Base-by-base conservation (phyloP, 225 moss, liverwort and hornwort genomes). In the Marchantia polymorpha region DNA sequence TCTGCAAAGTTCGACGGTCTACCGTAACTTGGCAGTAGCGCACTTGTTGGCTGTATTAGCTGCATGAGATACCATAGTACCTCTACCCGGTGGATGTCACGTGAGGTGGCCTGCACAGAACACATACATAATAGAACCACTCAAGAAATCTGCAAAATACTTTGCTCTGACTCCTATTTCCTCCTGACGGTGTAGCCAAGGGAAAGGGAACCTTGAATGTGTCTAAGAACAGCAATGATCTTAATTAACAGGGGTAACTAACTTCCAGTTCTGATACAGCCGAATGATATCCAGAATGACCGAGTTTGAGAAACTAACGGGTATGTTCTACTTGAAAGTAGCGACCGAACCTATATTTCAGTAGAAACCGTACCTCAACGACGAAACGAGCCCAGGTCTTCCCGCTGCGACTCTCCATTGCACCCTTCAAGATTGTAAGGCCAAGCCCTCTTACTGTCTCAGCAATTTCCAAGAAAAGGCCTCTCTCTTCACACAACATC, bases 331-430 rank as follows among this genome's bases (percentile, higher is more conserved):
- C 39, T 39, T 39, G 5, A 2, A 39, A 39, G 39, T 39, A 39
- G 39, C 39, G 39, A 39, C 39, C 39, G 39, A 39, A 39, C 39
- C 39, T 39, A 39, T 39, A 39, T 39, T 39, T 39, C 52, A 4
- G 8, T 25, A 39, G 71, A 17, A 71, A 48, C 46, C 51, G 53
- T 55, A 83, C 83, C 83, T 83, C 83, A 14, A 83, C 83, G 39
- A 83, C 52, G 25, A 83, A 83, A 64, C 78, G 71, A 30, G 72
- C 83, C 79, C 83, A 78, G 66, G 79, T 79, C 67, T 83, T 83
- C 51, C 74, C 64, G 49, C 72, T 65, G 39, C 73, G 53, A 64
- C 26, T 74, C 48, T 83, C 79, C 74, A 75, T 83, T 6, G 55
- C 3, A 79, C 80, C 83, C 65, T 80, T 83, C 58, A 83, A 19